Evolutionary conservation across 164 flowering plant genomes (phyloP).

Genomic region (Dillenia turbinata): DNA sequence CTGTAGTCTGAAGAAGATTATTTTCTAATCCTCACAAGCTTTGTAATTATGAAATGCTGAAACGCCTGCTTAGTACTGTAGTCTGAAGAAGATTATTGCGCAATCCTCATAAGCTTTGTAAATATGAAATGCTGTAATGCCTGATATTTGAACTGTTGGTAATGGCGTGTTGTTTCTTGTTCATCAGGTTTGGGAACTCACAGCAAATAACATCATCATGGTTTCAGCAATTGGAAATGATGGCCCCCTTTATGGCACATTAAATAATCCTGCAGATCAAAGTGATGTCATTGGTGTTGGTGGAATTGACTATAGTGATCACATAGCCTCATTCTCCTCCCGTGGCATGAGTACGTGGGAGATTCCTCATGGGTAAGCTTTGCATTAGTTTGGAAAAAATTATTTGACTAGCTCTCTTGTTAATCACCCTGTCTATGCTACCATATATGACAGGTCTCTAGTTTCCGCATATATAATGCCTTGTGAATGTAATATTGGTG

Average conservation of each 20-base stretch:
- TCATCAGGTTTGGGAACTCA: slow-evolving; percentile 92
- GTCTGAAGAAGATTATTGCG: too few species aligned
- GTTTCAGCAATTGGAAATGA: slow-evolving; percentile 99
- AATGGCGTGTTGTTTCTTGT: neutral
- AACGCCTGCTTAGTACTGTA: too few species aligned
- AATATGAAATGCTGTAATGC: neutral
- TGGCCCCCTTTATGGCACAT: slow-evolving; percentile 98
- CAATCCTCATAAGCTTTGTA: neutral
- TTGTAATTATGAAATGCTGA: too few species aligned
- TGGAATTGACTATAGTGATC: slow-evolving; percentile 94
- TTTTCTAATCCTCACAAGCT: too few species aligned
- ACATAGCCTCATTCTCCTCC: slow-evolving; percentile 95
- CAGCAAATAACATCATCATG: slow-evolving; percentile 96
- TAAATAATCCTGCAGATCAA: slow-evolving; percentile 99
- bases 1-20: too few species aligned
- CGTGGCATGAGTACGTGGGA: slow-evolving; percentile 99
- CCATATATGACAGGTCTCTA: too few species aligned
- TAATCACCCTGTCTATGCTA: too few species aligned
- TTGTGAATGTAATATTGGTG: too few species aligned
- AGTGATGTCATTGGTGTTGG: slow-evolving; percentile 99
- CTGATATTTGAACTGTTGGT: too few species aligned
- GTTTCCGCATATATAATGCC: too few species aligned
- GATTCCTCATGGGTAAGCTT: slow-evolving; percentile 93
- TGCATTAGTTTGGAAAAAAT: too few species aligned
- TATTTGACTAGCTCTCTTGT: too few species aligned